Evolutionary conservation across 2,329 filamentous ascomycete genomes (phyloP).

Genomic region (Albifimbria verrucaria): DNA sequence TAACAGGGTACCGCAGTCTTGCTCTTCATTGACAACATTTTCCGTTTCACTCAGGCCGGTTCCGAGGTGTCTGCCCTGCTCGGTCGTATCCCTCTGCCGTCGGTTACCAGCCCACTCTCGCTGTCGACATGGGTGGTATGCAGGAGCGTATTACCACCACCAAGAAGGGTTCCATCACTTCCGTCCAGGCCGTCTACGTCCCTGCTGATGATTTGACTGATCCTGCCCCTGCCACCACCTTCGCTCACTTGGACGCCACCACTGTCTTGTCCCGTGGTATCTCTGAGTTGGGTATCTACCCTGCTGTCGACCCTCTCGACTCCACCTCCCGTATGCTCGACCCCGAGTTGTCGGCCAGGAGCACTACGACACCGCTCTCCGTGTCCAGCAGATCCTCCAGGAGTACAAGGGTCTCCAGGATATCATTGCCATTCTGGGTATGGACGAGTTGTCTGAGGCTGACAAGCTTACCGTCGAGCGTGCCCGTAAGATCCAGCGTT

Average conservation of each 20-base stretch:
- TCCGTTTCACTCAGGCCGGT: conserved; percentile 99
- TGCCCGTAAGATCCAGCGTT: conserved; percentile 99
- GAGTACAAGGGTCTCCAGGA: conserved; percentile 99
- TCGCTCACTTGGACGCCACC: conserved; percentile 99
- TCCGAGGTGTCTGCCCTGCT: conserved; percentile 99
- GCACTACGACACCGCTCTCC: conserved; percentile 92
- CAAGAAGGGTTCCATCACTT: conserved; percentile 99
- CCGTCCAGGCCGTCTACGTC: conserved; percentile 99
- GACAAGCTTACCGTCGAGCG: conserved; percentile 99
- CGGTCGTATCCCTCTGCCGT: conserved; percentile 99
- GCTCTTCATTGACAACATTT: conserved; percentile 99
- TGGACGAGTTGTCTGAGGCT: conserved; percentile 98
- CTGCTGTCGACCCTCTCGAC: conserved; percentile 98
- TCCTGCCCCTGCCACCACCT: conserved; percentile 97
- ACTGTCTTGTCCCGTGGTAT: conserved; percentile 99
- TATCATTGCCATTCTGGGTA: conserved; percentile 99
- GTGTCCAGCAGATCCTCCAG: conserved; percentile 98
- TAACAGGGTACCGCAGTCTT: conserved; percentile 73
- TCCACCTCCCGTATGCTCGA: conserved; percentile 99
- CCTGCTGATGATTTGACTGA: conserved; percentile 99
- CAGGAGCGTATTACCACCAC: conserved; percentile 99
- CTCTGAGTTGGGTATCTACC: conserved; percentile 99
- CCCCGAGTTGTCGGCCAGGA: conserved; percentile 96
- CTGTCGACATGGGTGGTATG: conserved; percentile 98
- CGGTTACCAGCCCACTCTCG: conserved; percentile 99